Conservation (phyloP, 2,329 filamentous ascomycete genomes). For the Penicillium sp. region DNA sequence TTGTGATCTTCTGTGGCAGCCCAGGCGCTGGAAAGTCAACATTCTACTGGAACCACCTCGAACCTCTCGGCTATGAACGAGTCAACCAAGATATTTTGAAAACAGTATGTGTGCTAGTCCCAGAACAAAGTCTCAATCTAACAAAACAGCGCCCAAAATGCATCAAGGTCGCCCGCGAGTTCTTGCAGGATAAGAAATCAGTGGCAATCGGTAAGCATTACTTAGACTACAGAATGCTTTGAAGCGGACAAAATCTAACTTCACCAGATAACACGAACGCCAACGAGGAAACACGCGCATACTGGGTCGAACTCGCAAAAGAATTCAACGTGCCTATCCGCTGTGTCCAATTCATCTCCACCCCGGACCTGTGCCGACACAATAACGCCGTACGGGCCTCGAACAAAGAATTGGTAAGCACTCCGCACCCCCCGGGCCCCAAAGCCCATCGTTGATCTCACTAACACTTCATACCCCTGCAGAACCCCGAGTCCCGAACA, state of each 20-base stretch:
- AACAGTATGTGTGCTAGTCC: constrained; percentile 47
- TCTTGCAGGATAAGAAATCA: constrained; percentile 65
- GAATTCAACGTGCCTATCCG: constrained; percentile 73
- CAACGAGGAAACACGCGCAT: constrained; percentile 71
- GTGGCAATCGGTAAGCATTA: constrained; percentile 71
- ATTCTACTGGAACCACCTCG: constrained; percentile 77
- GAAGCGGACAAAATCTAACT: constrained; percentile 11
- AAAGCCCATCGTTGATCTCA: neutral
- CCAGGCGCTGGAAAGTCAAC: constrained; percentile 91
- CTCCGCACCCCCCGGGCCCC: neutral
- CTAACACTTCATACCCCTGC: neutral
- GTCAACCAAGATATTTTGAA: constrained; percentile 92
- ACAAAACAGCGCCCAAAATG: constrained; percentile 58
- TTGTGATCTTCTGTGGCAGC: constrained; percentile 84
- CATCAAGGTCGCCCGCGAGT: constrained; percentile 69
- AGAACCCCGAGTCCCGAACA: constrained; percentile 77
- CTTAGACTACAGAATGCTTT: neutral
- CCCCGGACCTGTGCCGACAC: constrained; percentile 71
- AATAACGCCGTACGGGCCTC: constrained; percentile 83
- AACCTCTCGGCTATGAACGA: constrained; percentile 76
- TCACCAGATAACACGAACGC: constrained; percentile 90
- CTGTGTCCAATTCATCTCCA: constrained; percentile 80
- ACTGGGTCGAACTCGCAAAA: constrained; percentile 75
- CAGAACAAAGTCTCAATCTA: neutral
- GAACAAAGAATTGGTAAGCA: constrained; percentile 43